phyloP scores from a whole-genome alignment of 179 eudicot species.

The Silene noctiflora region DNA sequence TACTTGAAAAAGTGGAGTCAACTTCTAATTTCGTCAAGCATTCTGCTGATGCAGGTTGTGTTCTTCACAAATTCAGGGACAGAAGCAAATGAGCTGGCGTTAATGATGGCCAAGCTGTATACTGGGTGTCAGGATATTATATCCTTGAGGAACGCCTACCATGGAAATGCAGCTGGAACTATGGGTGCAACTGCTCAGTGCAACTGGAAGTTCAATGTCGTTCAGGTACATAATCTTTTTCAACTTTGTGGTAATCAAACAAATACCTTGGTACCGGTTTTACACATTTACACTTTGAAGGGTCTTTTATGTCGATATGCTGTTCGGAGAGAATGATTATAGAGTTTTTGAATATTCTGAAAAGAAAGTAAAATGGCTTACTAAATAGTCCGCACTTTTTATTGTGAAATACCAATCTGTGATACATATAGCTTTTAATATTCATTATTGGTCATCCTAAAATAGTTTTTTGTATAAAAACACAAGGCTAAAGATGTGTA shows the following conservation, averaged over 20 bases:
- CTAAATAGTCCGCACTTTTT: not conserved
- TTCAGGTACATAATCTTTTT: conserved; percentile 56
- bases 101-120: conserved; percentile 87
- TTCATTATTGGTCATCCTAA: not conserved
- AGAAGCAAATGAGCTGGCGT: conserved; percentile 94
- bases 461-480: too few relatives aligned
- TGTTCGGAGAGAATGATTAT: not conserved
- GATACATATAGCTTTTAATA: too few relatives aligned
- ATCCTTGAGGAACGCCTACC: conserved; percentile 86
- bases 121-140: conserved; percentile 87
- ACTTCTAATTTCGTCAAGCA: not conserved
- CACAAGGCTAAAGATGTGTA: not conserved
- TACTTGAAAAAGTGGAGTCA: too few relatives aligned
- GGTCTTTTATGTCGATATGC: too few relatives aligned
- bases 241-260: not conserved
- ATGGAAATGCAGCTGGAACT: conserved; percentile 93
- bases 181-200: conserved; percentile 95
- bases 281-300: not conserved
- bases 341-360: not conserved
- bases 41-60: conserved; percentile 57
- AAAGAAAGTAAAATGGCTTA: not conserved
- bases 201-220: conserved; percentile 83
- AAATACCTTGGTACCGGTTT: not conserved
- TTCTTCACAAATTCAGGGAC: conserved; percentile 97
- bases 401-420: not conserved